Evolutionary conservation across 106 monocot species (phyloP), one percentile per base, ranked within the genome.

Genomic region (Apostasia ramifera): DNA sequence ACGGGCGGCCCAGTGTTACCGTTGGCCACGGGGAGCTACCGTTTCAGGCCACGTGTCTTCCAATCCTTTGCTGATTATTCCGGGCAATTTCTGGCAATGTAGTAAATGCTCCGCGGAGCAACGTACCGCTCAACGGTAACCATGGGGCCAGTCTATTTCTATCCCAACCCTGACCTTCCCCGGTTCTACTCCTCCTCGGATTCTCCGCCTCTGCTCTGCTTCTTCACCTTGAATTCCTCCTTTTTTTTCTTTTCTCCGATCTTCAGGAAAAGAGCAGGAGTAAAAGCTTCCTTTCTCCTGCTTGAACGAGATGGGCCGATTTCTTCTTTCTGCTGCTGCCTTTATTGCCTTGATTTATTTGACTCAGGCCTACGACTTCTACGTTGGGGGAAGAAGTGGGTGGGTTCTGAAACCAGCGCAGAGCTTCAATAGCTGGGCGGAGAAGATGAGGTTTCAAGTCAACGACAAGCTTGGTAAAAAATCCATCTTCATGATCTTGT

Each of bases 381-480:
- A 67, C 15, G 74, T 74, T 40, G 74, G 74, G 2, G 74, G 58
- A 7, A 67, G 46, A 59, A 43, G 37, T 15, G 74, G 74, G 2
- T 74, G 74, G 74, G 59, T 46, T 4, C 13, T 5, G 50, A 57
- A 67, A 1, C 67, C 74, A 51, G 47, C 74, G 6, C 38, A 57
- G 3, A 43, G 3, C 7, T 74, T 41, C 74, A 74, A 60, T 51
- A 57, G 10, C 4, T 74, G 74, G 74, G 74, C 74, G 14, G 55
- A 42, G 42, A 66, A 50, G 66, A 67, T 58, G 42, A 57, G 74
- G 55, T 74, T 67, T 52, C 57, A 66, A 59, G 67, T 74, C 47
- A 67, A 66, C 7, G 74, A 74, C 47, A 67, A 67, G 49, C 74
- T 74, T 39, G 57, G 74, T 66, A 66, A 63, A n/a, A 12, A 37